phyloP scores from a whole-genome alignment of 371 early-diverging fungal species.

The Apophysomyces elegans region DNA sequence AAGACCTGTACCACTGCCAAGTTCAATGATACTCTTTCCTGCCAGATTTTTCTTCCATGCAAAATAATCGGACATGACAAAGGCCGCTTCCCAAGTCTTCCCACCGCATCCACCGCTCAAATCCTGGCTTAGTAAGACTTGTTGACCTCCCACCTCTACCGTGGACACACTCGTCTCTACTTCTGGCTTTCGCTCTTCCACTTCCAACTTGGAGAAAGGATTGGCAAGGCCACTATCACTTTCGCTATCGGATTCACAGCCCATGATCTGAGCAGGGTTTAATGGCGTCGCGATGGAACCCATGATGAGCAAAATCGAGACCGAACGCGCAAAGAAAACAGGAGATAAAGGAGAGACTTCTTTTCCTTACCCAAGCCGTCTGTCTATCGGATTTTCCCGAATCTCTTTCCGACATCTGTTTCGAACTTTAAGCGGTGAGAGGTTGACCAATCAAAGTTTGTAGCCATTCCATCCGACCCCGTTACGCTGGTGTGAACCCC shows the following conservation, averaged over 20 bases:
- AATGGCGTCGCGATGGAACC: neutral
- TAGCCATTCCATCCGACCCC: too few relatives aligned
- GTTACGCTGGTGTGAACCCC: too few relatives aligned
- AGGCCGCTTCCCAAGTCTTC: constrained; percentile 51
- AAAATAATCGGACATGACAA: constrained; percentile 49
- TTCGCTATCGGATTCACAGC: constrained; percentile 3
- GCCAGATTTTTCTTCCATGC: constrained; percentile 41
- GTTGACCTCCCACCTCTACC: constrained; percentile 22
- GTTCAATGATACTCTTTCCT: constrained; percentile 36
- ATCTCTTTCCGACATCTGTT: neutral
- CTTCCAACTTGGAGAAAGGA: neutral
- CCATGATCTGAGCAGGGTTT: neutral
- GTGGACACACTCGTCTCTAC: constrained; percentile 19
- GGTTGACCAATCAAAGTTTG: too few relatives aligned
- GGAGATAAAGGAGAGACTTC: neutral
- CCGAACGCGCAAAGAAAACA: neutral
- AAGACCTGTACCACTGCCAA: constrained; percentile 55
- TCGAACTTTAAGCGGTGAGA: too few relatives aligned
- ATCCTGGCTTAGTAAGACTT: constrained; percentile 41
- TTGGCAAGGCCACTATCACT: neutral
- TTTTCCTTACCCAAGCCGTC: neutral
- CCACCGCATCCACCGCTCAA: constrained; percentile 55
- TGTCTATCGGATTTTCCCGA: neutral
- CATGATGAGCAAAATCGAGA: neutral
- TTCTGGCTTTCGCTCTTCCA: constrained; percentile 15